Conservation (phyloP, 2,329 filamentous ascomycete species). For the Colletotrichum neosansevieriae region DNA sequence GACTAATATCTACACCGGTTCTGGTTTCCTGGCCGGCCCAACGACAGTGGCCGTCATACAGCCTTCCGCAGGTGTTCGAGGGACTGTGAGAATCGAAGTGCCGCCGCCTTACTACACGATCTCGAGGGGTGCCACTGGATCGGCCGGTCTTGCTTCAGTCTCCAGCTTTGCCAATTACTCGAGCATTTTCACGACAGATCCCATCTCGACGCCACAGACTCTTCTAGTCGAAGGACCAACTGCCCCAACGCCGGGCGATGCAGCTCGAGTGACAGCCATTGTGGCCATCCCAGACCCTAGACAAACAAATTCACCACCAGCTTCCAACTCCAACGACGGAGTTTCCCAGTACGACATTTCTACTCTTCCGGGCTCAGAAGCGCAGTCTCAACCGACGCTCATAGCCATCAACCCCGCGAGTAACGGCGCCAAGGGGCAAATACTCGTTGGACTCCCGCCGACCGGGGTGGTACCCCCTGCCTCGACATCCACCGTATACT, state of each 20-base stretch:
- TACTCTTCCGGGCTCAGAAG: no score
- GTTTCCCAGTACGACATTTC: no score
- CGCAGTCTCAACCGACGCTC: no score
- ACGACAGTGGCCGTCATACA: conserved; percentile 10
- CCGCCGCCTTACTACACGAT: conserved; percentile 33
- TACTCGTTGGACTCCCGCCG: no score
- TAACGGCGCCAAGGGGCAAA: no score
- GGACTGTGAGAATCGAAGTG: conserved; percentile 11
- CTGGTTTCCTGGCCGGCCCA: neutral
- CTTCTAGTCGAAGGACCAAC: conserved; percentile 25
- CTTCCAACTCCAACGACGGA: no score
- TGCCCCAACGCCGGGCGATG: conserved; percentile 11
- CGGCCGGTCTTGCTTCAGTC: neutral
- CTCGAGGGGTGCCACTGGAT: conserved; percentile 7
- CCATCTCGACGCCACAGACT: conserved; percentile 27
- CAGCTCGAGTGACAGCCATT: conserved; percentile 26
- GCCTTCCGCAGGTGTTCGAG: neutral
- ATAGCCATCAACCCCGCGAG: no score
- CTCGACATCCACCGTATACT: conserved; percentile 29
- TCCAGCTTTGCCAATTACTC: conserved; percentile 18
- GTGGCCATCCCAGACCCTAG: conserved; percentile 28
- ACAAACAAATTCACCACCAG: neutral
- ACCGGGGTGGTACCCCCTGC: no score
- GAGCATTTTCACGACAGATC: conserved; percentile 20
- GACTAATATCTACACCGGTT: no score